These are phyloP conservation scores for Nemania bipapillata DNA, from an alignment of 2,329 filamentous ascomycete genomes.

Conservation along the genomic window DNA sequence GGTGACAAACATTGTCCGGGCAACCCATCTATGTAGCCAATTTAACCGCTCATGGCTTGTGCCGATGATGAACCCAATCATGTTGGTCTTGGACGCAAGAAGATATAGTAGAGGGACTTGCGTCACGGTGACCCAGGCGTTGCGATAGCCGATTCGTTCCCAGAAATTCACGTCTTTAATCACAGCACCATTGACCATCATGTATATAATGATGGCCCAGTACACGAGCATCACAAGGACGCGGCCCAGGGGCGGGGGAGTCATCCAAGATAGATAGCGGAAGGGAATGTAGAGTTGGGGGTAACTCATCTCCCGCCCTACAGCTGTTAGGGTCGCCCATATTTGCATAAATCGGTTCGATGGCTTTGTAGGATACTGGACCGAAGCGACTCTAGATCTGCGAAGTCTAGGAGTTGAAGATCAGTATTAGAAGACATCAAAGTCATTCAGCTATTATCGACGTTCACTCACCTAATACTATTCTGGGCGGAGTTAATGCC, in stretches of 20 bases:
- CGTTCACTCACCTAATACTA: conserved; percentile 55
- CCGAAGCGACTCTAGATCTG: conserved; percentile 56
- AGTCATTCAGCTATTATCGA: not conserved
- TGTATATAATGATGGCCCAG: conserved; percentile 68
- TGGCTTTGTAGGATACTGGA: conserved; percentile 64
- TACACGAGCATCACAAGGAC: conserved; percentile 65
- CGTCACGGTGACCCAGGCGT: conserved; percentile 72
- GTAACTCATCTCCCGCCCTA: conserved; percentile 66
- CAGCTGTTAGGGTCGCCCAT: conserved; percentile 69
- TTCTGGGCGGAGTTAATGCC: conserved; percentile 58
- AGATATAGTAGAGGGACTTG: conserved; percentile 74
- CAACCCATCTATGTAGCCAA: conserved; percentile 79
- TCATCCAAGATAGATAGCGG: conserved; percentile 64
- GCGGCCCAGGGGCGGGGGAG: conserved; percentile 68
- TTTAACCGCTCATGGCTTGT: conserved; percentile 75
- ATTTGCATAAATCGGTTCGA: conserved; percentile 58
- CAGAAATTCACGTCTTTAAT: conserved; percentile 66
- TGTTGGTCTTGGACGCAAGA: conserved; percentile 67
- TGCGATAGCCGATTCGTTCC: conserved; percentile 74
- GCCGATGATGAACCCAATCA: conserved; percentile 70
- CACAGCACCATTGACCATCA: conserved; percentile 64
- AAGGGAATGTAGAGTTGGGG: conserved; percentile 64
- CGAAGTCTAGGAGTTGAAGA: conserved; percentile 56
- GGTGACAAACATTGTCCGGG: conserved; percentile 74
- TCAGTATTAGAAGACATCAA: conserved; percentile 9